Evolutionary conservation across 1,284 basidiomycete genomes (phyloP).

Genomic region (Ustilago crameri): DNA sequence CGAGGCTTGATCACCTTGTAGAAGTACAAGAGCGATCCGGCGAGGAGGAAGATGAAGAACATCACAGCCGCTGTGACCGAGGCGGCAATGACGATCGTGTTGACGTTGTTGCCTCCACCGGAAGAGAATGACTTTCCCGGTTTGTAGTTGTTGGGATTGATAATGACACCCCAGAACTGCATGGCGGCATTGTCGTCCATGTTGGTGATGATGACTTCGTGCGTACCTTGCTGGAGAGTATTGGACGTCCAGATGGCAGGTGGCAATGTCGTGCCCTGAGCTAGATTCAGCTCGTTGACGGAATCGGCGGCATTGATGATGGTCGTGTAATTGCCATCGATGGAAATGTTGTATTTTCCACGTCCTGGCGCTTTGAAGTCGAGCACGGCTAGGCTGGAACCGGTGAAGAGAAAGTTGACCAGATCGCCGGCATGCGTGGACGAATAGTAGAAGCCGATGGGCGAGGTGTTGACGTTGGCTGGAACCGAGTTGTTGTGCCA

Average conservation of each 20-base stretch:
- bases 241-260: slow-evolving; percentile 40
- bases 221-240: slow-evolving; percentile 25
- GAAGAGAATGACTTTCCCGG: slow-evolving; percentile 30
- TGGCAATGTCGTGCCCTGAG: slow-evolving; percentile 17
- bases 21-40: slow-evolving; percentile 34
- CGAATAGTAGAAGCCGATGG: slow-evolving; percentile 38
- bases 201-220: slow-evolving; percentile 40
- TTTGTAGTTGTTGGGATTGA: slow-evolving; percentile 44
- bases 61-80: slow-evolving; percentile 31
- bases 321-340: slow-evolving; percentile 24
- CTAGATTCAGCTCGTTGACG: slow-evolving; percentile 20
- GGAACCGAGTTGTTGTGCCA: slow-evolving; percentile 27
- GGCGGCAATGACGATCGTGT: slow-evolving; percentile 39
- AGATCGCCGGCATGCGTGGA: slow-evolving; percentile 19
- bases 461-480: slow-evolving; percentile 26
- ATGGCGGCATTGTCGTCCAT: slow-evolving; percentile 28
- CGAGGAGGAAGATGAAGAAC: slow-evolving; percentile 29
- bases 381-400: slow-evolving; percentile 37
- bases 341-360: slow-evolving; percentile 36
- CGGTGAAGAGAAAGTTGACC: slow-evolving; percentile 37
- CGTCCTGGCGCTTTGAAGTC: slow-evolving; percentile 30
- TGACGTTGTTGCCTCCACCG: slow-evolving; percentile 16
- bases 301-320: slow-evolving; percentile 33
- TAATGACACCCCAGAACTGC: slow-evolving; percentile 44
- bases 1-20: slow-evolving; percentile 33